A percentile compares a stretch with the other conserved stretches of the same genome.
phyloP scores from a whole-genome alignment of 176 grass and related monocot genomes.

The Avena eriantha region DNA sequence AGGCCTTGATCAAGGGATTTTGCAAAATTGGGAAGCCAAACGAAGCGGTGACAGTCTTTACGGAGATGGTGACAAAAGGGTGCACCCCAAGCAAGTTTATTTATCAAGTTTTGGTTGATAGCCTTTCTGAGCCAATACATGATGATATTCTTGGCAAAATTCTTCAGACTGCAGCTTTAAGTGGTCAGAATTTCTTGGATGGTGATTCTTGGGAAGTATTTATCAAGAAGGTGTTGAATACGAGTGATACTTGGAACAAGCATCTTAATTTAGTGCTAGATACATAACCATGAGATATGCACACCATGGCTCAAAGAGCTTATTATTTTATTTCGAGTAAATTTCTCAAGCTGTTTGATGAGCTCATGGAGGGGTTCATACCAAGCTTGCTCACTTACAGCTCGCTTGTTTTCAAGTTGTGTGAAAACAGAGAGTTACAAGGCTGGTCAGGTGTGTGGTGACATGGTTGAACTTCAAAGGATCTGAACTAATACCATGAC shows the following conservation, averaged over 20 bases:
- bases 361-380: conserved; percentile 47
- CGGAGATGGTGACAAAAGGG: conserved; percentile 68
- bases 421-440: conserved; percentile 64
- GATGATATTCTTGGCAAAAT: conserved; percentile 41
- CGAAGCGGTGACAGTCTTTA: conserved; percentile 56
- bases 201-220: conserved; percentile 59
- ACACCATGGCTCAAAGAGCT: conserved; percentile 12
- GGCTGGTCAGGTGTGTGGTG: conserved; percentile 58
- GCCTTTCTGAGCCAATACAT: conserved; percentile 44
- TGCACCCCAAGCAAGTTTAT: conserved; percentile 54
- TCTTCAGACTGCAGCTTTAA: conserved; percentile 45
- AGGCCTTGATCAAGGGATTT: conserved; percentile 78
- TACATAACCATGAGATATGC: conserved; percentile 27
- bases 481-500: conserved; percentile 60
- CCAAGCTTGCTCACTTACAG: conserved; percentile 57
- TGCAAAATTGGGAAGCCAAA: conserved; percentile 62
- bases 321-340: neutral
- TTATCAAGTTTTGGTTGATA: conserved; percentile 54
- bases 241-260: conserved; percentile 30
- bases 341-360: conserved; percentile 48
- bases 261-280: conserved; percentile 44
- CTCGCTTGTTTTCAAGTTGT: conserved; percentile 47
- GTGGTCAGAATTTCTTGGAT: conserved; percentile 38
- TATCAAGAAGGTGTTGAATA: conserved; percentile 53
- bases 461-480: conserved; percentile 57